These are phyloP conservation scores for Brettanomyces bruxellensis DNA, from an alignment of 805 yeast genomes.

Conservation along the genomic window DNA sequence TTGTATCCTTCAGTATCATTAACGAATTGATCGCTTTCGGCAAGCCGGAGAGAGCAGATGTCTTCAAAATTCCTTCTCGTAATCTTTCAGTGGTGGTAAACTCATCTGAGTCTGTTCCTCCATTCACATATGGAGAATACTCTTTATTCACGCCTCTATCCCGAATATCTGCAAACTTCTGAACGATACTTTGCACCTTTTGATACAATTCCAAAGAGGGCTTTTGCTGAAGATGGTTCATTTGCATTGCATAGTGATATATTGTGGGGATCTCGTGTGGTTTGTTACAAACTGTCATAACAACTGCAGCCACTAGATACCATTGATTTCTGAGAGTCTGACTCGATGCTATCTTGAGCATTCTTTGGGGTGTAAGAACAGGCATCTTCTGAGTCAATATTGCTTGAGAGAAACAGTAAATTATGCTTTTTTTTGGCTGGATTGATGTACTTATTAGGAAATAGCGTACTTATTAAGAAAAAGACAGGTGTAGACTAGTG, in stretches of 20 bases:
- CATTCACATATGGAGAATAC: constrained; percentile 10
- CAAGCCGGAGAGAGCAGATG: constrained; percentile 72
- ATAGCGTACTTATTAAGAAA: no score
- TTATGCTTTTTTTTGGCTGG: no score
- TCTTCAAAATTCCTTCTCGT: constrained; percentile 71
- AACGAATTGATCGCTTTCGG: constrained; percentile 81
- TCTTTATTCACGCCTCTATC: constrained; percentile 8
- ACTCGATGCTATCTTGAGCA: constrained; percentile 43
- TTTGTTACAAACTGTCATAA: constrained; percentile 71
- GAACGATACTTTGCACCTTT: constrained; percentile 14
- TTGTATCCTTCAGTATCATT: constrained; percentile 49
- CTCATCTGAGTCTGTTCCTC: background rate
- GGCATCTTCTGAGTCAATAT: background rate
- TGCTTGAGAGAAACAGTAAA: no score
- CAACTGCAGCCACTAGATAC: constrained; percentile 75
- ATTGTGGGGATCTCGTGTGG: constrained; percentile 74
- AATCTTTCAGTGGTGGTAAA: constrained; percentile 35
- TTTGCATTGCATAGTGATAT: constrained; percentile 55
- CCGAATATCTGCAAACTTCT: constrained; percentile 15
- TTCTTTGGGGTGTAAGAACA: constrained; percentile 45
- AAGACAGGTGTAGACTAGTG: no score
- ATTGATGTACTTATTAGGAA: no score
- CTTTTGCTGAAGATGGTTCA: constrained; percentile 8
- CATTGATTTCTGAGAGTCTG: constrained; percentile 51
- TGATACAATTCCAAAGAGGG: constrained; percentile 11